Percentiles rank a stretch among this genome's conserved stretches.
These are phyloP conservation scores for Diaporthe australafricana DNA, from an alignment of 2,329 filamentous ascomycete species.

Conservation along the genomic window DNA sequence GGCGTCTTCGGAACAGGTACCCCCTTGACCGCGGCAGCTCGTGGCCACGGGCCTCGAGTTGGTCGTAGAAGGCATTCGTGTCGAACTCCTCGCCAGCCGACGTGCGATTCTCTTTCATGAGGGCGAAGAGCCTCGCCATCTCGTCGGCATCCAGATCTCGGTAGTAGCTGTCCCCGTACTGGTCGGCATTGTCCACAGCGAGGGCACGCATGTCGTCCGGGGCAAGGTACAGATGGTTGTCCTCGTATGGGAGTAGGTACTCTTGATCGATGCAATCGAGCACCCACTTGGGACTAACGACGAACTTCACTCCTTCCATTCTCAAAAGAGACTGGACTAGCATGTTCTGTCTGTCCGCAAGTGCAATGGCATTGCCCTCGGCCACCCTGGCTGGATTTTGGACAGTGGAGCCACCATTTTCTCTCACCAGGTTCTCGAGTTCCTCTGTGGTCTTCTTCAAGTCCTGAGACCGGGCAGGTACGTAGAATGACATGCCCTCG, in stretches of 20 bases:
- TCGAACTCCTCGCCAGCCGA: slow-evolving; percentile 51
- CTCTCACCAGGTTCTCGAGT: slow-evolving; percentile 84
- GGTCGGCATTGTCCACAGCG: slow-evolving; percentile 75
- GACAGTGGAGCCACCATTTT: slow-evolving; percentile 82
- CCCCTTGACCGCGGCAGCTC: slow-evolving; percentile 62
- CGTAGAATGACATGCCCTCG: slow-evolving; percentile 80
- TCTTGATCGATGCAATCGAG: slow-evolving; percentile 79
- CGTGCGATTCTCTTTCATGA: slow-evolving; percentile 42
- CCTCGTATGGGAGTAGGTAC: slow-evolving; percentile 72
- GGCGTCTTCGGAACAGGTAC: slow-evolving; percentile 63
- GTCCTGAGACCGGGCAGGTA: slow-evolving; percentile 80
- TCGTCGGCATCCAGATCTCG: slow-evolving; percentile 63
- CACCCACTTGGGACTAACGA: slow-evolving; percentile 86
- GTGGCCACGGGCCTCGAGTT: slow-evolving; percentile 68
- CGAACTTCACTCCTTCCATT: slow-evolving; percentile 69
- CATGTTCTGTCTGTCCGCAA: slow-evolving; percentile 84
- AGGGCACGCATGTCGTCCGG: slow-evolving; percentile 65
- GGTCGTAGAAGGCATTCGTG: slow-evolving; percentile 58
- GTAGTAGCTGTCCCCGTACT: slow-evolving; percentile 85
- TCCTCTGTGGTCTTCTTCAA: slow-evolving; percentile 84
- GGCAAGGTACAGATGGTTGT: slow-evolving; percentile 78
- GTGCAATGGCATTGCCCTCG: slow-evolving; percentile 74
- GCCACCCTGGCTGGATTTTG: slow-evolving; percentile 75
- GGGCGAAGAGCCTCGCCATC: slow-evolving; percentile 54
- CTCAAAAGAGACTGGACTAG: slow-evolving; percentile 89